phyloP scores from a whole-genome alignment of 2,329 filamentous ascomycete species.

The Neonectria magnoliae region DNA sequence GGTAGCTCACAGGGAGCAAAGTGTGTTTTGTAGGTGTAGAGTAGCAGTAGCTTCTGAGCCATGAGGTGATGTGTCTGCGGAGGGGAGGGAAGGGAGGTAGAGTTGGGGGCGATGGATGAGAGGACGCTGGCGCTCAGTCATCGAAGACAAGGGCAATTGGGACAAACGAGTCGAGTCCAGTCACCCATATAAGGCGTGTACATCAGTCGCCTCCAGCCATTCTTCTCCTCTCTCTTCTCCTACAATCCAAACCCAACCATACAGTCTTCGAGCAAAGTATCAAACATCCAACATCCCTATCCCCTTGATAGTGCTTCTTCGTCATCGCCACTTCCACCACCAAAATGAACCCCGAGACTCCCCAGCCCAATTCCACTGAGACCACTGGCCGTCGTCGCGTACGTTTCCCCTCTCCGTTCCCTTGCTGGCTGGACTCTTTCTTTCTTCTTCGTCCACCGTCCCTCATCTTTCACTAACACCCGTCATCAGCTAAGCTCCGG shows the following conservation, averaged over 20 bases:
- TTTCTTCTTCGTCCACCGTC: not conserved
- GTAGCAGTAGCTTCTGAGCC: not conserved
- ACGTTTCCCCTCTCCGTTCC: not conserved
- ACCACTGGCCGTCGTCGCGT: constrained; percentile 46
- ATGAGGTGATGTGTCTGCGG: not conserved
- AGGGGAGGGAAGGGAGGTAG: not conserved
- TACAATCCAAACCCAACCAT: not conserved
- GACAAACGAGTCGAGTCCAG: not conserved
- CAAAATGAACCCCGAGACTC: constrained; percentile 46
- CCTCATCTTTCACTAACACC: constrained; percentile 2
- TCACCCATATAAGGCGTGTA: not conserved
- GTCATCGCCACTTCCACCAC: not conserved
- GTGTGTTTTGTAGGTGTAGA: no score
- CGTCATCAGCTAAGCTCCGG: constrained; percentile 53
- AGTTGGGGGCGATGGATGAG: not conserved
- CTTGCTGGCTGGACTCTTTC: not conserved
- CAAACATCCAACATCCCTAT: not conserved
- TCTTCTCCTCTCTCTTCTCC: not conserved
- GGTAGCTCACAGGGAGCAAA: not conserved
- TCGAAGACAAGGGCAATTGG: not conserved
- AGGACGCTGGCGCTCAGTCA: not conserved
- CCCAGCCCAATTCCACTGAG: constrained; percentile 32
- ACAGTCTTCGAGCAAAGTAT: not conserved
- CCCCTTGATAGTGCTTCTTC: no score
- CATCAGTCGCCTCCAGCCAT: not conserved